Evolutionary conservation across 345 rosid genomes (phyloP), one percentile per base, ranked within the genome.

Genomic region (Rhodamnia argentea): DNA sequence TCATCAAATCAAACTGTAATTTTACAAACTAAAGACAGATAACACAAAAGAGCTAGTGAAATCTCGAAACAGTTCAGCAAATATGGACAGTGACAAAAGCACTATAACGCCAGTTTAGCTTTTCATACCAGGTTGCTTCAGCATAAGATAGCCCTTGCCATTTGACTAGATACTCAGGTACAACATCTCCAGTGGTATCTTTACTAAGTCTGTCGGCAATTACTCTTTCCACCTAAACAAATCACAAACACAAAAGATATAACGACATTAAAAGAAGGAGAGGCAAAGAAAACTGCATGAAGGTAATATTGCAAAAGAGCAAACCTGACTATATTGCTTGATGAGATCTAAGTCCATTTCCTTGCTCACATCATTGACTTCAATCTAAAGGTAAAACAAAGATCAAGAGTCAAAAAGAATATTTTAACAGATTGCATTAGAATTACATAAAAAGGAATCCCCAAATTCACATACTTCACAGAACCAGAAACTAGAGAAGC

Each of bases 81-180:
- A 70, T 37, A 70, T 70, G 47, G 7, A 70, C n/a, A 29, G 52
- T 23, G 42, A 13, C 22, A 10, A 55, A 84, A 52, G 23, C 52
- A 47, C 85, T 58, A 55, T 58, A 83, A 83, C 20, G 22, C 24
- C 83, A 76, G 50, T 44, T 26, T 53, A 37, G 60, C 57, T 44
- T 37, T 52, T 60, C 86, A 86, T 94, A 98, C 99, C 99, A 98
- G 84, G 99, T 96, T 85, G 98, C 99, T 92, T 98, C 99, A 84
- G 99, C 99, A 91, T 98, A 98, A 86, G 99, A 98, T 82, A 98
- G 93, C 84, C 99, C 99, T 88, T 95, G 98, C 99, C 99, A 98
- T 93, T 98, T 98, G 88, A 98, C 99, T 83, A 98, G 89, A 89
- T 98, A 98, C 92, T 96, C 99, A 10, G 96, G 96, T 88, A 94